phyloP scores from a whole-genome alignment of 2,329 filamentous ascomycete species.

The Calonectria pteridis region DNA sequence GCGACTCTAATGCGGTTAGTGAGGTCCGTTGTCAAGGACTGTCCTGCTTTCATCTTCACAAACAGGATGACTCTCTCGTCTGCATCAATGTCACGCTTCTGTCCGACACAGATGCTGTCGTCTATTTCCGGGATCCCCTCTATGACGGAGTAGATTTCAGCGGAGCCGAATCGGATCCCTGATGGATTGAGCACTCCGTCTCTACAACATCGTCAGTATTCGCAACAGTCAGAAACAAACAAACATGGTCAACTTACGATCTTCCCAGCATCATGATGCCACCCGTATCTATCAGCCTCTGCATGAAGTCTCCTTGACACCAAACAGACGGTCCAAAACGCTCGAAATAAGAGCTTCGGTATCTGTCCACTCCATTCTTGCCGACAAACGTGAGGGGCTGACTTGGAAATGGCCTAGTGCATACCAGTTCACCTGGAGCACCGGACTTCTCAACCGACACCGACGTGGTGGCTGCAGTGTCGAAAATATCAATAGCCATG shows the following conservation, averaged over 20 bases:
- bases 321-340: constrained; percentile 13
- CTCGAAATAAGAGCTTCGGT: constrained; percentile 22
- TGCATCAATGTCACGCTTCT: background rate
- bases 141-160: constrained; percentile 21
- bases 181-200: constrained; percentile 30
- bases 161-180: constrained; percentile 23
- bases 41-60: constrained; percentile 5
- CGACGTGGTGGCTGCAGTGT: background rate
- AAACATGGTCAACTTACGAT: constrained; percentile 11
- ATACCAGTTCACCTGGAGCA: constrained; percentile 9
- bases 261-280: constrained; percentile 19
- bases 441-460: constrained; percentile 1
- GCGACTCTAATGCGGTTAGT: background rate
- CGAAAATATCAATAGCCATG: constrained; percentile 28
- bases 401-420: constrained; percentile 14
- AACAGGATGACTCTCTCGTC: constrained; percentile 20
- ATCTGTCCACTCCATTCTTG: background rate
- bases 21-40: background rate
- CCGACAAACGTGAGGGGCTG: background rate
- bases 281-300: background rate
- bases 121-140: background rate
- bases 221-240: background rate
- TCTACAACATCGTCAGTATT: background rate
- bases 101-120: constrained; percentile 23
- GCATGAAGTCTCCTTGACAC: constrained; percentile 26